Evolutionary conservation across 148 eudicot species (phyloP).

Genomic region (Hydrangea macrophylla): DNA sequence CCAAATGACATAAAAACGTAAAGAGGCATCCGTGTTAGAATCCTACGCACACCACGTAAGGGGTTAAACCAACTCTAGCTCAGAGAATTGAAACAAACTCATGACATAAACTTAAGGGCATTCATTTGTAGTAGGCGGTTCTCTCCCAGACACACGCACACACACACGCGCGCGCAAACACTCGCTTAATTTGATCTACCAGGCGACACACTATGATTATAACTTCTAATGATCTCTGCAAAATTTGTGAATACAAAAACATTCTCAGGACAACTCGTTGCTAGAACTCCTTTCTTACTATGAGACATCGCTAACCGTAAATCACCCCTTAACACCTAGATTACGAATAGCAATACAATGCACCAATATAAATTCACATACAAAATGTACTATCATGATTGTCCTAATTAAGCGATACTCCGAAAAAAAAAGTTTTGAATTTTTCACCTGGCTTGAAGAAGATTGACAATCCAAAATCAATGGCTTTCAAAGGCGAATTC

Average conservation of each 20-base stretch:
- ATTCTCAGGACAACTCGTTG: neutral
- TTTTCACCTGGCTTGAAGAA: conserved; percentile 85
- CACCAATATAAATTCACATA: neutral
- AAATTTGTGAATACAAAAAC: neutral
- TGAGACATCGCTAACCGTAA: neutral
- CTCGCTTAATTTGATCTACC: neutral
- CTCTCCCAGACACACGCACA: neutral
- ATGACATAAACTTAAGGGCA: neutral
- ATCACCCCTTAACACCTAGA: neutral
- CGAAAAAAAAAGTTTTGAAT: neutral
- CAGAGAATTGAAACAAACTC: neutral
- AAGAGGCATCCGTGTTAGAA: neutral
- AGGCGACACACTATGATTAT: neutral
- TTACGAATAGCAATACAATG: neutral
- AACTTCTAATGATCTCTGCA: neutral
- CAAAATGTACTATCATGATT: neutral
- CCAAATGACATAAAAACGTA: neutral
- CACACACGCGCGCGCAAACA: neutral
- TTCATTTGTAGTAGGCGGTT: neutral
- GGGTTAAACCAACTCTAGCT: conserved; percentile 8
- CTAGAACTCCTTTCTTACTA: neutral
- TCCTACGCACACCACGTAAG: neutral
- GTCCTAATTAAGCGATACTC: neutral
- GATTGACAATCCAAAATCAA: conserved; percentile 94
- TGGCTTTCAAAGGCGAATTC: conserved; percentile 92